Evolutionary conservation across 2,329 filamentous ascomycete genomes (phyloP), one percentile per base, ranked within the genome.

Genomic region (Cladorrhinum sp.): DNA sequence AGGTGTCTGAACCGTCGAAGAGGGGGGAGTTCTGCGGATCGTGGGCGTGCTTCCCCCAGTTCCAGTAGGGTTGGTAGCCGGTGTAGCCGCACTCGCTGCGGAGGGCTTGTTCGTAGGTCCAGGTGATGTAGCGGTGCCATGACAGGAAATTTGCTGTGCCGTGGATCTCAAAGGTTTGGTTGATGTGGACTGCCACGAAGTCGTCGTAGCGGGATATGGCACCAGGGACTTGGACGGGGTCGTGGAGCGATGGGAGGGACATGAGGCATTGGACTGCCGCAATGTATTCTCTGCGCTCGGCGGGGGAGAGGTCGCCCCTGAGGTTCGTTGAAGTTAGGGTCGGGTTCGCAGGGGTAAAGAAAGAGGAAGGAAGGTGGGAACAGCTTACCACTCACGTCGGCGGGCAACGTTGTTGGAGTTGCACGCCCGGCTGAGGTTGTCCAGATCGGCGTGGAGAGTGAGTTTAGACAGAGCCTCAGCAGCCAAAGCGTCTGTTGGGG

Each of bases 111-210:
- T 73, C 72, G 61, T 67, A 73, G 16, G 55, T 24, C 61, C 62
- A 69, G 16, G 64, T 66, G 55, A 70, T 72, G 59, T 68, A 70
- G 24, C 72, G 64, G 59, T 73, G 71, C 71, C 71, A 73, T 1
- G 68, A 64, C 20, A 72, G 61, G 61, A 73, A 73, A 61, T 71
- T 71, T 30, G 62, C 70, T 70, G 68, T 78, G 58, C 67, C 71
- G 64, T 83, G 81, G 23, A 82, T 80, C 1, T 52, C 57, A n/a
- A 73, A 62, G 1, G 80, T 81, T 63, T 78, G 74, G 58, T 80
- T 78, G 60, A 83, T 76, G 64, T 83, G 81, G 0, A 75, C 72
- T 6, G 76, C 79, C 2, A 81, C 73, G 53, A 77, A 83, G 62
- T 83, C 81, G 65, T 83, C 81, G 58, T 75, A 82, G 63, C 79